Conservation (phyloP, 192 early-diverging fungal genomes). For the Coemansia sp. region DNA sequence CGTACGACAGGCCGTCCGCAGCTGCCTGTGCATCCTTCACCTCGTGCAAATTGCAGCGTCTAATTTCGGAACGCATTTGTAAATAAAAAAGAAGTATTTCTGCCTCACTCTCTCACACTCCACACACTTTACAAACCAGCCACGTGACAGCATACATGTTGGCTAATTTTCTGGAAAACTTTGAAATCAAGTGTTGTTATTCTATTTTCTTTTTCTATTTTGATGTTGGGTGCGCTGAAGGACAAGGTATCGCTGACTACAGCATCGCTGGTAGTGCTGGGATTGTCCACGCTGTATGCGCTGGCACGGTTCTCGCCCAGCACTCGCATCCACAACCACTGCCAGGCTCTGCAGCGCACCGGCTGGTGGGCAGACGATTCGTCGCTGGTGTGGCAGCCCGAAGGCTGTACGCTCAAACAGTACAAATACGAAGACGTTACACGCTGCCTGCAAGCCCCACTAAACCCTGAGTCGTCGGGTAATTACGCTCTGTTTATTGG, state of each 20-base stretch:
- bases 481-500: conserved; percentile 60
- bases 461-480: too few relatives aligned
- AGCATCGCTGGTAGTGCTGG: not conserved
- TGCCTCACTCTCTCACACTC: not conserved
- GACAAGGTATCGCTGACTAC: conserved; percentile 9
- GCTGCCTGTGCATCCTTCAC: conserved; percentile 4
- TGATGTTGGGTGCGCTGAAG: not conserved
- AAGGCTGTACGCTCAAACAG: conserved; percentile 59
- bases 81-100: not conserved
- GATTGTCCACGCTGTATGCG: conserved; percentile 10
- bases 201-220: too few relatives aligned
- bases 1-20: conserved; percentile 1
- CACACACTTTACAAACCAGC: too few relatives aligned
- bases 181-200: too few relatives aligned
- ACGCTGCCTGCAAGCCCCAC: conserved; percentile 4
- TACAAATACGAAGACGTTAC: conserved; percentile 51
- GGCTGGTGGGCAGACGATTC: conserved; percentile 57
- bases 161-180: too few relatives aligned
- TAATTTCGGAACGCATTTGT: not conserved
- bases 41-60: not conserved
- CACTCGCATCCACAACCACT: conserved; percentile 30
- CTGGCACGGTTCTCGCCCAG: conserved; percentile 26
- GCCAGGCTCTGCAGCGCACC: conserved; percentile 16
- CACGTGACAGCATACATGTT: too few relatives aligned
- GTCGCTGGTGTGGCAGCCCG: conserved; percentile 58